These are phyloP conservation scores for Tremella mesenterica DNA, from an alignment of 768 basidiomycete genomes.

Conservation along the genomic window DNA sequence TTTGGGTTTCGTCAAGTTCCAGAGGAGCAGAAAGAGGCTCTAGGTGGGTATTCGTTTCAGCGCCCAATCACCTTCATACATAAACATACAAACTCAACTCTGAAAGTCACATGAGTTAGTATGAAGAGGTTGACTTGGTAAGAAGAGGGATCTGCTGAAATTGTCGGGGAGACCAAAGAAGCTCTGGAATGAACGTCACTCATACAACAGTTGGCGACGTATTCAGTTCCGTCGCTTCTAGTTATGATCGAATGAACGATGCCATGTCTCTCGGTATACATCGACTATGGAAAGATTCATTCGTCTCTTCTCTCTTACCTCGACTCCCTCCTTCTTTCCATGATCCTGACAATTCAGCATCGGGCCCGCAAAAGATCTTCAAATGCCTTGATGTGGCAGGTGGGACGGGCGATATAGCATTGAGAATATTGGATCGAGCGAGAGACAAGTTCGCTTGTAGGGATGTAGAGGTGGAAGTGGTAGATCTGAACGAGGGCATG, in stretches of 20 bases:
- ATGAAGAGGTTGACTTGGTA: too few relatives aligned
- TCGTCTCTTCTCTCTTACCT: conserved; percentile 65
- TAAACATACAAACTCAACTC: too few relatives aligned
- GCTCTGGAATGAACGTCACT: neutral
- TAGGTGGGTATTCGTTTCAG: conserved; percentile 45
- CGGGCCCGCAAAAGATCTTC: conserved; percentile 30
- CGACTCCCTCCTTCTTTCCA: conserved; percentile 48
- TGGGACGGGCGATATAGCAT: conserved; percentile 91
- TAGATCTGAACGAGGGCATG: conserved; percentile 95
- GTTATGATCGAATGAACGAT: conserved; percentile 98
- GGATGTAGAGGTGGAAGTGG: conserved; percentile 77
- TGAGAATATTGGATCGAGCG: conserved; percentile 83
- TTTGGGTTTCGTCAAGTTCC: conserved; percentile 90
- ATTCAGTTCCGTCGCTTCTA: conserved; percentile 89
- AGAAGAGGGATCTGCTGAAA: too few relatives aligned
- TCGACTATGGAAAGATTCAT: conserved; percentile 91
- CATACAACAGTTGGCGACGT: conserved; percentile 63
- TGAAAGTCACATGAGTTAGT: too few relatives aligned
- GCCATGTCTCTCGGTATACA: conserved; percentile 96
- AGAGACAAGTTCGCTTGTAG: conserved; percentile 81
- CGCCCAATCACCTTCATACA: neutral
- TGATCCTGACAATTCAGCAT: neutral
- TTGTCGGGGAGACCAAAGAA: neutral
- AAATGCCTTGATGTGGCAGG: conserved; percentile 93
- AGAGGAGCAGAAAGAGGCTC: conserved; percentile 72